Evolutionary conservation across 371 early-diverging fungal species (phyloP).

Genomic region (Lichtheimia corymbifera): DNA sequence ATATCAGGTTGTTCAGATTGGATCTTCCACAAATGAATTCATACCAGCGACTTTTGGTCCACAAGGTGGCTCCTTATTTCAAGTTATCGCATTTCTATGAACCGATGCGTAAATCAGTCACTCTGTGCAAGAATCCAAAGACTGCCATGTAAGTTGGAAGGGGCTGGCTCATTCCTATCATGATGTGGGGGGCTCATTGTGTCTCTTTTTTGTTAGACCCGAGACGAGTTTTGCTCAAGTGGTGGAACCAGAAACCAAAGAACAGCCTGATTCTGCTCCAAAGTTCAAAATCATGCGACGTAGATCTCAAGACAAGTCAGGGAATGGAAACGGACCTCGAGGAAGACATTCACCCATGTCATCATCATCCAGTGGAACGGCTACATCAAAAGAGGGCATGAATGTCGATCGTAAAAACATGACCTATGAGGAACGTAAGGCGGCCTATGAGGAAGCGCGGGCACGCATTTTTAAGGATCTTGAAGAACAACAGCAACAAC

Average conservation of each 20-base stretch:
- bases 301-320: constrained; percentile 16
- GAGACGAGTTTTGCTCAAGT: constrained; percentile 52
- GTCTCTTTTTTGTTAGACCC: constrained; percentile 27
- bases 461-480: constrained; percentile 76
- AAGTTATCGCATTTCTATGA: constrained; percentile 68
- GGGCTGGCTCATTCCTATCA: no score
- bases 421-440: constrained; percentile 72
- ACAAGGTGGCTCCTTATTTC: constrained; percentile 75
- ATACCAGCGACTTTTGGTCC: constrained; percentile 76
- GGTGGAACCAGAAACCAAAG: constrained; percentile 38
- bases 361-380: constrained; percentile 15
- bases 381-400: background rate
- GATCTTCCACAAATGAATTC: constrained; percentile 78
- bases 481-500: constrained; percentile 12
- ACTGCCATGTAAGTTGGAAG: constrained; percentile 60
- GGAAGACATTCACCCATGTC: constrained; percentile 20
- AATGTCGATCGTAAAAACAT: constrained; percentile 46
- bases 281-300: constrained; percentile 58
- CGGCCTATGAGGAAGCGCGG: constrained; percentile 74
- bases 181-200: no score
- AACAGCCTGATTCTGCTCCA: constrained; percentile 23
- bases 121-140: constrained; percentile 59
- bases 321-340: constrained; percentile 17
- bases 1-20: constrained; percentile 38
- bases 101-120: constrained; percentile 57